These are phyloP conservation scores for Candida gorgasii DNA, from an alignment of 805 yeast species.

Conservation along the genomic window DNA sequence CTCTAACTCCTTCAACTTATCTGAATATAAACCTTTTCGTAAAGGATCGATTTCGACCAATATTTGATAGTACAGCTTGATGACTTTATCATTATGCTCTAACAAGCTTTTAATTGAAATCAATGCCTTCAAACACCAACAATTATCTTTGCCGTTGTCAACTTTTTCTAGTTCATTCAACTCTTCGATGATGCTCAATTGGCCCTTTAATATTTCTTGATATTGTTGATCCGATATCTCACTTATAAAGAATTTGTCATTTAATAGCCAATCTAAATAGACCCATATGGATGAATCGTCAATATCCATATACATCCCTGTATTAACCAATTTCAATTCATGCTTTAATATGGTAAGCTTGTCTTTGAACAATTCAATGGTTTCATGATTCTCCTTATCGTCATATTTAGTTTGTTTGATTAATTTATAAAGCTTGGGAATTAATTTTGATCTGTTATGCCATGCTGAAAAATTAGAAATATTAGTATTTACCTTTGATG, in stretches of 20 bases:
- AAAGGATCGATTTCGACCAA: constrained; percentile 63
- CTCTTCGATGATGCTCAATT: constrained; percentile 54
- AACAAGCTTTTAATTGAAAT: constrained; percentile 44
- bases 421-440: constrained; percentile 50
- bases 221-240: constrained; percentile 30
- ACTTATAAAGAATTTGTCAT: constrained; percentile 41
- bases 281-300: constrained; percentile 94
- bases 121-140: constrained; percentile 74
- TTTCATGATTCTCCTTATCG: background rate
- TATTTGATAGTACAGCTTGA: constrained; percentile 36
- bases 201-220: constrained; percentile 40
- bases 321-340: constrained; percentile 70
- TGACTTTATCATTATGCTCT: constrained; percentile 20
- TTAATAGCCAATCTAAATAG: constrained; percentile 77
- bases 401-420: constrained; percentile 6
- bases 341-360: constrained; percentile 36
- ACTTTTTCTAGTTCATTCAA: constrained; percentile 73
- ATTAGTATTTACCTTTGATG: constrained; percentile 73
- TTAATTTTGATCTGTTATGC: constrained; percentile 81
- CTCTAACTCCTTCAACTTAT: constrained; percentile 26
- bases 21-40: constrained; percentile 59
- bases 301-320: constrained; percentile 90
- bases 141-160: constrained; percentile 60
- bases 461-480: constrained; percentile 95
- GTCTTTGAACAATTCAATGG: background rate